A percentile compares a stretch with the other conserved stretches of the same genome.
These are phyloP conservation scores for Coemansia furcata DNA, from an alignment of 192 early-diverging fungal genomes.

Conservation along the genomic window DNA sequence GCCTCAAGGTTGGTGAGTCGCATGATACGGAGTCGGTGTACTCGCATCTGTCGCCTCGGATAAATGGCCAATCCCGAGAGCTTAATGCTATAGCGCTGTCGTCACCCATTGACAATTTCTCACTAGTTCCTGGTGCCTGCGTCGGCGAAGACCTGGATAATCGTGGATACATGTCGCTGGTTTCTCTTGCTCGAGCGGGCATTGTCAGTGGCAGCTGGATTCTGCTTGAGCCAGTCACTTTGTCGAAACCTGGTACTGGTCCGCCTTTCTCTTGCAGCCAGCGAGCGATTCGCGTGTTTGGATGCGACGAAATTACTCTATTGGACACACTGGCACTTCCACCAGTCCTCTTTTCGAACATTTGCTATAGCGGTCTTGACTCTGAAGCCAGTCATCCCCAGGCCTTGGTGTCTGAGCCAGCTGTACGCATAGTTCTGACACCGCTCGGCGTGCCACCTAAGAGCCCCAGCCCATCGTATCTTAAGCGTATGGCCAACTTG, in stretches of 20 bases:
- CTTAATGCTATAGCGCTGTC: conserved; percentile 16
- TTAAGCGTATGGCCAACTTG: background rate
- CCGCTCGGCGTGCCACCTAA: conserved; percentile 32
- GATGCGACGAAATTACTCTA: conserved; percentile 4
- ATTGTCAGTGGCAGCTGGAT: conserved; percentile 51
- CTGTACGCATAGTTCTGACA: conserved; percentile 9
- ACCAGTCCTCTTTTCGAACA: conserved; percentile 34
- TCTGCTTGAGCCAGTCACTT: conserved; percentile 8
- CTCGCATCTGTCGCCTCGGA: background rate
- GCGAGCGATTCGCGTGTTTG: conserved; percentile 48
- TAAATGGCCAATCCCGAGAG: background rate
- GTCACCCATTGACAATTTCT: conserved; percentile 9
- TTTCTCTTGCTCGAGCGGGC: conserved; percentile 27
- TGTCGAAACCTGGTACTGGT: background rate
- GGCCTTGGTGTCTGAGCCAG: background rate
- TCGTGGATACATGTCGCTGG: conserved; percentile 40
- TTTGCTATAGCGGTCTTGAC: background rate
- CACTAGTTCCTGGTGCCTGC: conserved; percentile 18
- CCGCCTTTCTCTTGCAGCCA: background rate
- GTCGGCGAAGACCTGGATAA: conserved; percentile 32
- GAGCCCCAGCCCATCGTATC: conserved; percentile 17
- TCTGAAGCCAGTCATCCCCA: background rate
- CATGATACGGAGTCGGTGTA: background rate
- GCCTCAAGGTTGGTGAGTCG: background rate
- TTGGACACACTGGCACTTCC: conserved; percentile 27